Evolutionary conservation across 2,329 filamentous ascomycete species (phyloP).

Genomic region (Phaeomoniella chlamydospora): DNA sequence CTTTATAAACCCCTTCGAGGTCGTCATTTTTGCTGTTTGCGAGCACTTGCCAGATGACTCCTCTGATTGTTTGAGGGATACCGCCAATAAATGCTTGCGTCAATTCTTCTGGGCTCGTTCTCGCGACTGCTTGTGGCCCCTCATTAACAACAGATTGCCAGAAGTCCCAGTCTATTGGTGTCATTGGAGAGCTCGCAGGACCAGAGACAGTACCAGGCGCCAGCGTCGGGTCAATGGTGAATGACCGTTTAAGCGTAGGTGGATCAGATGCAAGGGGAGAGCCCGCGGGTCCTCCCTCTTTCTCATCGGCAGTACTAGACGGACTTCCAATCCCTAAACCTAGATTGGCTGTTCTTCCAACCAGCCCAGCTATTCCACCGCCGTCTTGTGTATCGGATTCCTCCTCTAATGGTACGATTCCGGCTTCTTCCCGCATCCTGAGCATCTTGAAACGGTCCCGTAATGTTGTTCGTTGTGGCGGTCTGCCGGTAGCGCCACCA

Average conservation of each 20-base stretch:
- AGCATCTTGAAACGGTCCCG: conserved; percentile 68
- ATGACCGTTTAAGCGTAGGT: conserved; percentile 36
- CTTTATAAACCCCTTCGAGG: conserved; percentile 72
- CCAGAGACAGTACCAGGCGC: conserved; percentile 79
- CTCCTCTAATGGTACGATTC: conserved; percentile 40
- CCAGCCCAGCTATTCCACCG: conserved; percentile 24
- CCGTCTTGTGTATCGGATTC: conserved; percentile 29
- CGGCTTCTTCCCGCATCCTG: conserved; percentile 58
- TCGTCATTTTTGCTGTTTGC: conserved; percentile 91
- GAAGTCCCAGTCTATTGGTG: conserved; percentile 91
- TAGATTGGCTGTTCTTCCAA: conserved; percentile 25
- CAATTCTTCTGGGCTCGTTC: conserved; percentile 77
- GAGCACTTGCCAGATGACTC: conserved; percentile 97
- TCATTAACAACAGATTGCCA: conserved; percentile 96
- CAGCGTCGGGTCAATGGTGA: conserved; percentile 53
- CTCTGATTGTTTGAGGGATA: conserved; percentile 86
- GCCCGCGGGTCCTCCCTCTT: conserved; percentile 22
- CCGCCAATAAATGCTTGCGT: conserved; percentile 83
- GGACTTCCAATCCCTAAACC: conserved; percentile 33
- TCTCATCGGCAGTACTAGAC: conserved; percentile 29
- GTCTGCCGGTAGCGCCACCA: conserved; percentile 28
- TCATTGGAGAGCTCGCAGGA: conserved; percentile 49
- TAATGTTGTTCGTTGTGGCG: conserved; percentile 46
- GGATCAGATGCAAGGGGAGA: conserved; percentile 12
- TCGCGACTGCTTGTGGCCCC: conserved; percentile 74